Evolutionary conservation across 768 basidiomycete genomes (phyloP).

Genomic region (Russula earlei): DNA sequence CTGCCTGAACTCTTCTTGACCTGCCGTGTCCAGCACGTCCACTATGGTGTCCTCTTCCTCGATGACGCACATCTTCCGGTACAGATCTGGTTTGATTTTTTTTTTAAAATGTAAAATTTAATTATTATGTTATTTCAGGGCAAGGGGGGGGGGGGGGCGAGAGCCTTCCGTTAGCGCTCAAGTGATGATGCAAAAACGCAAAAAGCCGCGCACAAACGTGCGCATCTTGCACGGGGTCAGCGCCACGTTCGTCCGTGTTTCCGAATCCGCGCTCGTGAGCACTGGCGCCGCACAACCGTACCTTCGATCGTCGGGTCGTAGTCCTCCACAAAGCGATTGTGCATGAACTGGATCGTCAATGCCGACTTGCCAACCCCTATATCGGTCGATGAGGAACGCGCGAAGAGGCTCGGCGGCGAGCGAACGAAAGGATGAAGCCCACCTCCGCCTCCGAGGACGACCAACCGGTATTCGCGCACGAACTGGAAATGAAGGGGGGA

Average conservation of each 20-base stretch:
- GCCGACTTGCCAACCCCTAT: slow-evolving; percentile 77
- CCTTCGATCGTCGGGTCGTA: slow-evolving; percentile 95
- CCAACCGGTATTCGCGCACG: slow-evolving; percentile 94
- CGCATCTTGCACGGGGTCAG: not conserved
- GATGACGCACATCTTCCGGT: slow-evolving; percentile 92
- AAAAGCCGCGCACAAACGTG: not conserved
- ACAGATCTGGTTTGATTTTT: slow-evolving; percentile 57
- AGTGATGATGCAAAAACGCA: slow-evolving; percentile 12
- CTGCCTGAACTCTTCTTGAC: slow-evolving; percentile 96
- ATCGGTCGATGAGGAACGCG: not conserved
- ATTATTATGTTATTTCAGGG: too few relatives aligned
- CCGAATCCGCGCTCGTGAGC: not conserved
- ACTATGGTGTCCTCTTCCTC: slow-evolving; percentile 95
- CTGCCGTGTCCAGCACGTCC: slow-evolving; percentile 94
- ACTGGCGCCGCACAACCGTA: slow-evolving; percentile 20
- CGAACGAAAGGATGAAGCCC: slow-evolving; percentile 21
- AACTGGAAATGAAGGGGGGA: slow-evolving; percentile 37
- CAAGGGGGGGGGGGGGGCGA: too few relatives aligned
- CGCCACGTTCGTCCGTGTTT: slow-evolving; percentile 1
- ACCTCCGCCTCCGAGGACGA: slow-evolving; percentile 98
- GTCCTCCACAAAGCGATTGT: slow-evolving; percentile 87
- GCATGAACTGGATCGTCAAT: slow-evolving; percentile 96
- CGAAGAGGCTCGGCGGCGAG: not conserved
- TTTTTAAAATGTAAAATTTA: too few relatives aligned
- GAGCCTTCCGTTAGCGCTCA: not conserved